Conservation (phyloP, 805 yeast species). For the Debaryomyces maramus region DNA sequence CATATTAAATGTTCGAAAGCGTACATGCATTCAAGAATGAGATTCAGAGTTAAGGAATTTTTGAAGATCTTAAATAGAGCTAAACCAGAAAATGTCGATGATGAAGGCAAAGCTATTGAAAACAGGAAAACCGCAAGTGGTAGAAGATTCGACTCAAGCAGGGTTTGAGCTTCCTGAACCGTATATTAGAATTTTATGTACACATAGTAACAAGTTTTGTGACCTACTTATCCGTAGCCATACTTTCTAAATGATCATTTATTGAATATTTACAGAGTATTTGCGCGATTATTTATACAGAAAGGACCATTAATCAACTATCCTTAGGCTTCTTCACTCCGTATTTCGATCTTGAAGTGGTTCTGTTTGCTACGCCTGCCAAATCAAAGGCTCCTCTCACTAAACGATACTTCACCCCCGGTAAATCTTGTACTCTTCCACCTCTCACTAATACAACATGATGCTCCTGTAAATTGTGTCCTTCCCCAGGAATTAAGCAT, state of each 20-base stretch:
- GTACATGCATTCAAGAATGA: conserved; percentile 97
- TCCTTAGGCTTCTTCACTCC: conserved; percentile 82
- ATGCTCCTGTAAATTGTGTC: conserved; percentile 97
- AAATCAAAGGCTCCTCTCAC: conserved; percentile 92
- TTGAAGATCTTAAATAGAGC: conserved; percentile 95
- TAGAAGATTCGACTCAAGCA: conserved; percentile 52
- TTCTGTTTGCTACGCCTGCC: conserved; percentile 92
- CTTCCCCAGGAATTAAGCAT: conserved; percentile 97
- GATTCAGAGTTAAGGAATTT: conserved; percentile 91
- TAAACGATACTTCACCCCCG: conserved; percentile 94
- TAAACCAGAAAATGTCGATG: conserved; percentile 85
- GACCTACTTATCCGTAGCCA: no score
- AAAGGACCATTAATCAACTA: conserved; percentile 9
- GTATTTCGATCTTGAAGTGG: conserved; percentile 85
- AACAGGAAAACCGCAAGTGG: conserved; percentile 72
- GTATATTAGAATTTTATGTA: not conserved
- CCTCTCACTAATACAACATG: conserved; percentile 95
- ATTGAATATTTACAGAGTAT: conserved; percentile 1
- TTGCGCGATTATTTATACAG: no score
- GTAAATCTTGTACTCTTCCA: conserved; percentile 97
- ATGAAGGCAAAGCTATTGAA: conserved; percentile 49
- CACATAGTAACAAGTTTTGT: not conserved
- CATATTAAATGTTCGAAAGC: conserved; percentile 99
- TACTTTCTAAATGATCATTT: no score
- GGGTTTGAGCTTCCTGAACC: conserved; percentile 10